Base-by-base conservation (phyloP, 306 rosid genomes). In the Cucurbita ficifolia region DNA sequence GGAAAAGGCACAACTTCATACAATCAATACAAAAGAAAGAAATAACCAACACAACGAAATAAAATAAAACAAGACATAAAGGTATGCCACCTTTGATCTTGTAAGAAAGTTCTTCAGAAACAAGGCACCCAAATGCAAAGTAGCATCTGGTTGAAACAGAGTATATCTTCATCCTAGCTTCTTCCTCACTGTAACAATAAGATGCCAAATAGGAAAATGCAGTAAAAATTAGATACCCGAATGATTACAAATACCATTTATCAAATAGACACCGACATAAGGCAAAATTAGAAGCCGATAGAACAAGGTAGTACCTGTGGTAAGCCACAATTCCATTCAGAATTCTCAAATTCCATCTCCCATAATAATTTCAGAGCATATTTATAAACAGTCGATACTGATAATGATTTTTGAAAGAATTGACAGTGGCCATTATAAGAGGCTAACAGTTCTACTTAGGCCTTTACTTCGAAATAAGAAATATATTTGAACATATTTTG, bases 101-200 rank as follows among this genome's bases (percentile, higher is more conserved):
- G 82, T 82, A 83, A 0, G 99, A 95, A 40, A 86, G 76, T 21
- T 91, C 99, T 80, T 95, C 97, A 18, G 91, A 79, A 7, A 91
- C 96, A 60, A 89, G 90, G 3, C 96, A 96, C 33, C 99, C 99
- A 78, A 95, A 95, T 4, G 97, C 97, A 83, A 0, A 95, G 76
- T 91, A 95, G 74, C 93, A 89, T 76, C 90, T 79, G 1, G 99
- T 91, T 13, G 99, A 95, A 83, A 91, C 99, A 0, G 99, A 91
- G 88, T 91, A 95, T 54, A 95, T 95, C 83, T 89, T 95, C 92
- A 86, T 86, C 76, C 96, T 88, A 0, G 97, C 96, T 65, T 95
- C 97, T 46, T 91, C 87, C 77, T 95, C 99, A 84, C 99, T 95
- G 76, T 33, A 43, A 75, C 17, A 70, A 49, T 7, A 49, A 70